phyloP scores from a whole-genome alignment of 441 rosid genomes.

The Bruguiera hainesii region DNA sequence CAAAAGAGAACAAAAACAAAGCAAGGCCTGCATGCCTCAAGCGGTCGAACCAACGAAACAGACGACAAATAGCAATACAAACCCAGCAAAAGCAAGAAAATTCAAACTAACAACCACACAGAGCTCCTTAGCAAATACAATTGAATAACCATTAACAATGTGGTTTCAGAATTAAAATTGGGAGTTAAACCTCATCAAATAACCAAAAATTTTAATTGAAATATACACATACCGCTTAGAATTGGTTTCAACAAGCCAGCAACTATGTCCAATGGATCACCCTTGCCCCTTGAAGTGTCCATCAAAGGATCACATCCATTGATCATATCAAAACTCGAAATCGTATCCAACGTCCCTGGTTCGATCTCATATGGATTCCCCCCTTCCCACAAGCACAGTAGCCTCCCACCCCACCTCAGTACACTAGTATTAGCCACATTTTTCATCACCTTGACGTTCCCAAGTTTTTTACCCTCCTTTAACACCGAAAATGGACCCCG shows the following conservation, averaged over 20 bases:
- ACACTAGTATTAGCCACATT: conserved; percentile 93
- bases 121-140: too few relatives aligned
- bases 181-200: too few relatives aligned
- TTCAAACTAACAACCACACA: too few relatives aligned
- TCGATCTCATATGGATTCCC: conserved; percentile 88
- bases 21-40: too few relatives aligned
- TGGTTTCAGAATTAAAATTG: too few relatives aligned
- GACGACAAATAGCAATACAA: too few relatives aligned
- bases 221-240: conserved; percentile 43
- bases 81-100: too few relatives aligned
- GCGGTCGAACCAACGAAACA: too few relatives aligned
- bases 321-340: conserved; percentile 48
- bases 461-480: conserved; percentile 62
- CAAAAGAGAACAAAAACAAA: too few relatives aligned
- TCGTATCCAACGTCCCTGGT: conserved; percentile 62
- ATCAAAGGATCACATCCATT: conserved; percentile 25
- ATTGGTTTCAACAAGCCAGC: conserved; percentile 69
- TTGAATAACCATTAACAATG: too few relatives aligned
- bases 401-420: conserved; percentile 65
- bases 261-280: conserved; percentile 50
- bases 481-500: conserved; percentile 86
- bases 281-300: neutral
- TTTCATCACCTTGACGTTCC: conserved; percentile 93
- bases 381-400: conserved; percentile 93
- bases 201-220: too few relatives aligned